These are phyloP conservation scores for Phyllosticta citribraziliensis DNA, from an alignment of 2,329 filamentous ascomycete species.

Conservation along the genomic window DNA sequence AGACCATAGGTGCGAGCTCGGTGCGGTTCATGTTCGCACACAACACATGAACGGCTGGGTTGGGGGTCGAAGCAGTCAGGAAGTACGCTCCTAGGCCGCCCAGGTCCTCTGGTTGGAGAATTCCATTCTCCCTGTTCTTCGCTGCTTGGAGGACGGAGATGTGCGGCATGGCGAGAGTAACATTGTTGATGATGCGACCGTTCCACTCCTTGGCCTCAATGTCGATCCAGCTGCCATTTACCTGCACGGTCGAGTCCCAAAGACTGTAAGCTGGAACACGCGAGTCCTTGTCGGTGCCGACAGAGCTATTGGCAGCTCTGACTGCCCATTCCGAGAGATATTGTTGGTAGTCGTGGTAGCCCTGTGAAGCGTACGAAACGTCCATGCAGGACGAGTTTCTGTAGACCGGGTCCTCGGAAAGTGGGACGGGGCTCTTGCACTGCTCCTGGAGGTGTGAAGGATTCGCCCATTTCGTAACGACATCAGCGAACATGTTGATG, in stretches of 20 bases:
- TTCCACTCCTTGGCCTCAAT: conserved; percentile 44
- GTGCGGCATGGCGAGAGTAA: conserved; percentile 70
- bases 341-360: conserved; percentile 58
- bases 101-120: conserved; percentile 55
- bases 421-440: conserved; percentile 53
- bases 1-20: conserved; percentile 57
- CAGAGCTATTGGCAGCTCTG: conserved; percentile 36
- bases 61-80: conserved; percentile 58
- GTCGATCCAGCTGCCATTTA: conserved; percentile 61
- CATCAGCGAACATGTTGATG: conserved; percentile 44
- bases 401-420: conserved; percentile 28
- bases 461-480: conserved; percentile 57
- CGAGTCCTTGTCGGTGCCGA: conserved; percentile 30
- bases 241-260: conserved; percentile 62
- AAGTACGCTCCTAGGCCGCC: conserved; percentile 59
- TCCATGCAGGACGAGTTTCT: conserved; percentile 52
- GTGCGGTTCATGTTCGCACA: conserved; percentile 55
- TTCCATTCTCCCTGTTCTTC: conserved; percentile 49
- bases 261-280: conserved; percentile 54
- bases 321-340: conserved; percentile 50
- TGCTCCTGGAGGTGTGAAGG: conserved; percentile 41
- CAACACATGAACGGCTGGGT: conserved; percentile 61
- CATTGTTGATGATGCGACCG: conserved; percentile 59
- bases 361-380: conserved; percentile 58
- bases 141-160: conserved; percentile 58